Evolutionary conservation across 331 rosid species (phyloP), one percentile per base, ranked within the genome.

Genomic region (Rosa hybrid): DNA sequence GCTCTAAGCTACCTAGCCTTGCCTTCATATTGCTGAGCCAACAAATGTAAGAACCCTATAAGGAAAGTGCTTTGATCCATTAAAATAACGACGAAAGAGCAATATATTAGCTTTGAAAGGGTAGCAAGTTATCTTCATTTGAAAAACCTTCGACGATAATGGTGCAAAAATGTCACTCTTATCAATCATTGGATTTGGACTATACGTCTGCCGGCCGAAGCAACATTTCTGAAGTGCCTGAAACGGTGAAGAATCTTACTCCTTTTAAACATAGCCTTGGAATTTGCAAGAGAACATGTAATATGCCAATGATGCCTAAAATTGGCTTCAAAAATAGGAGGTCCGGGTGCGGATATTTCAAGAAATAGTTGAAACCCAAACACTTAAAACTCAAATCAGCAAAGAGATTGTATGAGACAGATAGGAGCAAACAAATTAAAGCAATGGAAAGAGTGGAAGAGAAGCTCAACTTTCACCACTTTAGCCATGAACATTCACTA

Each of bases 401-500:
- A 7, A 5, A 45, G 34, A 62, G 12, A 25, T 48, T 23, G 79
- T 23, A 41, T 2, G 17, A 1, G 20, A 17, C 34, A 59, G 21
- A 20, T 38, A 69, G 1, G 46, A 34, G 49, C 67, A 30, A 69
- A 18, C 65, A 57, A 56, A 30, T 59, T 23, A 34, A 62, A 76
- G 30, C 73, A 49, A 78, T 63, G 70, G 78, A 42, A 63, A 57
- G 21, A 76, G 21, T 57, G 57, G 77, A 53, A 10, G 45, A 75
- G 71, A 68, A 81, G 70, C 83, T 77, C 69, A 77, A 23, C 41
- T 73, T 86, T 78, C 57, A 77, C 68, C 95, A 91, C 83, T 89
- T 91, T 56, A 89, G 90, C 84, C 95, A 91, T 62, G 89, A 87
- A 72, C 92, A 91, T 80, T 83, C 86, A 44, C 34, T 89, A 70